Conservation (phyloP, 345 rosid genomes). For the Arabidopsis suecica region DNA sequence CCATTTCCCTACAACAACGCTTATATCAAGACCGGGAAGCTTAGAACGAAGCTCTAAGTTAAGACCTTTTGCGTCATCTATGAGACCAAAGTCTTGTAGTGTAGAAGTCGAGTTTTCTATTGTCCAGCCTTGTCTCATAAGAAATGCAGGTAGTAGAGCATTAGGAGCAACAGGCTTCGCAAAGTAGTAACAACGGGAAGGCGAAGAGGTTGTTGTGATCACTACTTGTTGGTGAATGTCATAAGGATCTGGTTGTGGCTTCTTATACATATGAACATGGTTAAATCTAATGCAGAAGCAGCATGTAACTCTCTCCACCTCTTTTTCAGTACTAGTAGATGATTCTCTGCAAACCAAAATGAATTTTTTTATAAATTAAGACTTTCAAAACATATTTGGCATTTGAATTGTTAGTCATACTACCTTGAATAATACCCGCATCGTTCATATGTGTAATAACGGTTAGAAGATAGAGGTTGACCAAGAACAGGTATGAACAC, state of each 20-base stretch:
- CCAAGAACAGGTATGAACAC: slow-evolving; percentile 48
- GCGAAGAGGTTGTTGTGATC: slow-evolving; percentile 12
- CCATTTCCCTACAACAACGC: slow-evolving; percentile 59
- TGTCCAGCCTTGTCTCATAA: slow-evolving; percentile 52
- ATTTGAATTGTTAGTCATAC: not conserved
- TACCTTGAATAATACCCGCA: slow-evolving; percentile 27
- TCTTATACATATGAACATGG: slow-evolving; percentile 27
- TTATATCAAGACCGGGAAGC: slow-evolving; percentile 49
- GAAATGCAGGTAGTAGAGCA: slow-evolving; percentile 52
- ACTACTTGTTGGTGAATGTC: slow-evolving; percentile 48
- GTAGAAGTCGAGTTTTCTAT: slow-evolving; percentile 29
- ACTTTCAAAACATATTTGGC: not conserved
- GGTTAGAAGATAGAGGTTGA: slow-evolving; percentile 5
- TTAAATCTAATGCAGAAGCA: slow-evolving; percentile 45
- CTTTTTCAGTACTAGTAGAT: slow-evolving; percentile 31
- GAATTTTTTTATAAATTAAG: not conserved
- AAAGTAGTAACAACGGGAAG: slow-evolving; percentile 18
- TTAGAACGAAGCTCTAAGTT: slow-evolving; percentile 41
- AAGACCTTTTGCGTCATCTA: slow-evolving; percentile 65
- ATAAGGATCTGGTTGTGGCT: slow-evolving; percentile 49
- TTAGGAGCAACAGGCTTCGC: slow-evolving; percentile 56
- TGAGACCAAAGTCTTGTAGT: slow-evolving; percentile 34
- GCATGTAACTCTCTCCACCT: slow-evolving; percentile 47
- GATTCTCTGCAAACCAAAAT: slow-evolving; percentile 46
- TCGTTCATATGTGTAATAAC: slow-evolving; percentile 30